phyloP scores from a whole-genome alignment of 306 rosid genomes.

The Sechiopsis laciniata region DNA sequence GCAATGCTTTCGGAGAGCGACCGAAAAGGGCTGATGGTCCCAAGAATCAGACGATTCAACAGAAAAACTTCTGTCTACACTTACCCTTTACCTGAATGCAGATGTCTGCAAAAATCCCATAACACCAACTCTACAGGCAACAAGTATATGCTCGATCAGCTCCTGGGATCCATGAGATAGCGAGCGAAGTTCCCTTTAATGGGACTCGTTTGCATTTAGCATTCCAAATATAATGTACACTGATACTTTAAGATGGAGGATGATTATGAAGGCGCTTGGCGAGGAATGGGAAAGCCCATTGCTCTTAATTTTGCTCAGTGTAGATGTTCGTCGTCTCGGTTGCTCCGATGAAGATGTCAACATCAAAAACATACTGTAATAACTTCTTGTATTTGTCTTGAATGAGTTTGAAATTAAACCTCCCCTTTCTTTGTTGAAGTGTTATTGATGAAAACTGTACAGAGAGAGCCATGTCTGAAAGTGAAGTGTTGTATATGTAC shows the following conservation, averaged over 20 bases:
- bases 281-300: not conserved
- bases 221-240: not conserved
- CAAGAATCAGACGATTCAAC: slow-evolving; percentile 75
- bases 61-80: slow-evolving; percentile 86
- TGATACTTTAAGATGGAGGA: not conserved
- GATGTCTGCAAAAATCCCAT: slow-evolving; percentile 63
- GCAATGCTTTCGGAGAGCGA: slow-evolving; percentile 79
- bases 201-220: not conserved
- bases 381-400: not conserved
- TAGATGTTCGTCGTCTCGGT: too few species aligned
- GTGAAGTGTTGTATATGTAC: slow-evolving; percentile 8
- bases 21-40: slow-evolving; percentile 83
- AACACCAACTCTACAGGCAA: slow-evolving; percentile 28
- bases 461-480: not conserved
- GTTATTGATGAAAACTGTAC: slow-evolving; percentile 6
- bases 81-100: slow-evolving; percentile 89
- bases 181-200: not conserved
- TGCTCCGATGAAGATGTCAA: not conserved
- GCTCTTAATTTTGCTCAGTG: slow-evolving; percentile 18
- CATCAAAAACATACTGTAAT: not conserved
- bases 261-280: not conserved
- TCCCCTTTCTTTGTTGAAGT: not conserved
- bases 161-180: slow-evolving; percentile 22
- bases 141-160: slow-evolving; percentile 27
- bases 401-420: not conserved